Percentiles rank a stretch among this genome's conserved stretches.
Evolutionary conservation across 2,329 filamentous ascomycete species (phyloP).

Genomic region (Botrytis paeoniae): DNA sequence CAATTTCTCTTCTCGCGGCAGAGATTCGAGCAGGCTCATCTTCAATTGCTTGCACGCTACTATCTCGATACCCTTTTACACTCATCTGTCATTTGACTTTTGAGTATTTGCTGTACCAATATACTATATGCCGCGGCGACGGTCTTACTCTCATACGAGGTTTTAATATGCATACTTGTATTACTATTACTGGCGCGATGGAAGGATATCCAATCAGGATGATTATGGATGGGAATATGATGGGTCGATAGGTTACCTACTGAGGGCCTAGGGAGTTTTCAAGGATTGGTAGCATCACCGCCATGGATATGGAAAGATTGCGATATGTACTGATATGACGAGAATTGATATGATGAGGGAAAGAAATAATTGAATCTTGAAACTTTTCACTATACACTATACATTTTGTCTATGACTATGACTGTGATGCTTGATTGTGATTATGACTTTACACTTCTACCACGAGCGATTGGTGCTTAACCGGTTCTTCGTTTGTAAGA

Average conservation of each 20-base stretch:
- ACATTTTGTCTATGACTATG: not conserved
- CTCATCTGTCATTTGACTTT: not conserved
- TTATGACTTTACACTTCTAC: not conserved
- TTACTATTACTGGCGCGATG: not conserved
- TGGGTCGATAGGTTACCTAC: not conserved
- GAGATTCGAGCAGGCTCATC: conserved; percentile 15
- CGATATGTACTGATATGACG: conserved; percentile 2
- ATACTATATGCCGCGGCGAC: conserved; percentile 2
- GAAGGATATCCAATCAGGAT: conserved; percentile 1
- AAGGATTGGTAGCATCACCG: conserved; percentile 10
- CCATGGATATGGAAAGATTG: conserved; percentile 13
- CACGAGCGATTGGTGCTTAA: not conserved
- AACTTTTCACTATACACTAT: not conserved
- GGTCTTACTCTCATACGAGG: not conserved
- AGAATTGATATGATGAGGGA: not conserved
- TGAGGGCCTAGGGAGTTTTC: not conserved
- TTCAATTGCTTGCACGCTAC: not conserved
- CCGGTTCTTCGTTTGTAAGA: not conserved
- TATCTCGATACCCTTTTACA: conserved; percentile 16
- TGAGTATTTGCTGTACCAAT: not conserved
- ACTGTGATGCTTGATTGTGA: not conserved
- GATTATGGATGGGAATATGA: conserved; percentile 7
- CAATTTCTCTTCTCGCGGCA: conserved; percentile 5
- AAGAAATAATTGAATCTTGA: not conserved
- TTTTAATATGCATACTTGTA: not conserved